Conservation (phyloP, 73 alveolate species). For the Loxodes magnus region DNA sequence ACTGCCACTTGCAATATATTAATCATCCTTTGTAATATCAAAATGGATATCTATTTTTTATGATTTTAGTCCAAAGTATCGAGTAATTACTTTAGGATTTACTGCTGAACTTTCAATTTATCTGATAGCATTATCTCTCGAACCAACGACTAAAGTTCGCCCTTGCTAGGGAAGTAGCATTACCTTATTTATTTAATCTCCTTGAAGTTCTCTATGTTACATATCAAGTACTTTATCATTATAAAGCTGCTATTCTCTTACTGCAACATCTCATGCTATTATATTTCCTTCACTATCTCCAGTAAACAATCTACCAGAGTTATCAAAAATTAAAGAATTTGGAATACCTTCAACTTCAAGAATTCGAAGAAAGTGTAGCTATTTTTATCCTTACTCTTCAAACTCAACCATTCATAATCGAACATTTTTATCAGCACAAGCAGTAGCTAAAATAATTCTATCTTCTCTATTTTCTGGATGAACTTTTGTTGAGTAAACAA, state of each 20-base stretch:
- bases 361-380: conserved; percentile 13
- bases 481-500: conserved; percentile 77
- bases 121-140: conserved; percentile 91
- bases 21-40: conserved; percentile 86
- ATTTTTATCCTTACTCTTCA: conserved; percentile 25
- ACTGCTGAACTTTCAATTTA: conserved; percentile 65
- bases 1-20: conserved; percentile 78
- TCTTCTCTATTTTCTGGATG: conserved; percentile 48
- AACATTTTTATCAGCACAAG: conserved; percentile 85
- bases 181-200: conserved; percentile 75
- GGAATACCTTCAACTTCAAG: conserved; percentile 82
- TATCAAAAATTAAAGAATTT: conserved; percentile 69
- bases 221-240: conserved; percentile 57
- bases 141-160: conserved; percentile 66
- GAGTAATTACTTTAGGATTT: conserved; percentile 42
- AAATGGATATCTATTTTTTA: conserved; percentile 58
- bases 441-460: conserved; percentile 73
- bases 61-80: conserved; percentile 88
- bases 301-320: conserved; percentile 65
- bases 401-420: conserved; percentile 62
- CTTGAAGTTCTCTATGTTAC: conserved; percentile 68
- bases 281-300: conserved; percentile 92
- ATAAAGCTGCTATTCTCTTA: conserved; percentile 46
- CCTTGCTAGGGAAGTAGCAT: conserved; percentile 60
- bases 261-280: conserved; percentile 61